Evolutionary conservation across 2,329 filamentous ascomycete species (phyloP), one percentile per base, ranked within the genome.

Genomic region (Hymenoscyphus scutula): DNA sequence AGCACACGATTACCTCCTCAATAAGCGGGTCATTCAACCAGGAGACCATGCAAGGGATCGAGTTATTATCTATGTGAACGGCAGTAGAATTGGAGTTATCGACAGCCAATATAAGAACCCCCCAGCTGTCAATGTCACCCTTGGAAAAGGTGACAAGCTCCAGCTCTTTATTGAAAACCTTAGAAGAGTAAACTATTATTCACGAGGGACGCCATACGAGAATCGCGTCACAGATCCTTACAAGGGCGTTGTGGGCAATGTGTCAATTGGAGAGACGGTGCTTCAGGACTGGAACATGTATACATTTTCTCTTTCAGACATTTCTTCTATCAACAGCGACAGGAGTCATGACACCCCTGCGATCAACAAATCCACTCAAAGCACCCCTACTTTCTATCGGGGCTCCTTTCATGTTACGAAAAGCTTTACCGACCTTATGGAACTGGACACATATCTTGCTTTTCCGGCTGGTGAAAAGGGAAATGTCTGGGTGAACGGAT

Each of bases 141-240:
- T 83, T 7, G 66, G 71, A 19, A 65, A 68, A 1, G 78, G 78
- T 5, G 79, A 81, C 64, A 74, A 67, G 27, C 64, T 82, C 5
- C 73, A 76, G 61, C 74, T 82, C 0, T 68, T 82, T 3, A 76
- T 82, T 1, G 81, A 83, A 69, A 83, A 82, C 57, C 74, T 83
- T n/a, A 81, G 80, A 1, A 76, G 81, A 2, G 78, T 82, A 1
- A 77, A 82, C 64, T 81, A 79, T 23, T 51, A 30, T 54, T 51
- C 58, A 10, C 56, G 32, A 29, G 32, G 32, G 23, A 41, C 56
- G 11, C 37, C 34, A 8, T 41, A 34, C 15, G 8, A 58, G 19
- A 58, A 58, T 63, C 75, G 75, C 5, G 72, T 81, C 10, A 71
- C 72, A 5, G 79, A 83, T 37, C 81, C 77, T 27, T 73, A 71